phyloP scores from a whole-genome alignment of 805 yeast genomes.

The Saturnispora sekii region DNA sequence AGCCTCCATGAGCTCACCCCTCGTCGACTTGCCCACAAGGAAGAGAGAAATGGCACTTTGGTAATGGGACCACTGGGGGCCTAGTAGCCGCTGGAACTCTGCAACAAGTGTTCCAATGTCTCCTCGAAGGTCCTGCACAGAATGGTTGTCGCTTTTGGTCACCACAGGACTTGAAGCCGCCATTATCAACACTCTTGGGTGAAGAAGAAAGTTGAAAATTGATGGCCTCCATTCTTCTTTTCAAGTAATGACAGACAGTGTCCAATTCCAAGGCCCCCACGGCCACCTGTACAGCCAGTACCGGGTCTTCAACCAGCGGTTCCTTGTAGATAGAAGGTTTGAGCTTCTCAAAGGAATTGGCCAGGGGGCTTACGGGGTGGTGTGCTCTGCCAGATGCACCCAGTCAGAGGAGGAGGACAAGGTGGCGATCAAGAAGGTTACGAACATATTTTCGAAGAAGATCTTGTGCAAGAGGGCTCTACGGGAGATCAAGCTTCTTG shows the following conservation, averaged over 20 bases:
- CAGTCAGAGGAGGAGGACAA: constrained; percentile 65
- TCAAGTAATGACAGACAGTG: constrained; percentile 2
- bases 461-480: constrained; percentile 86
- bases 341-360: constrained; percentile 89
- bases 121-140: constrained; percentile 18
- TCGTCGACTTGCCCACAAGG: constrained; percentile 67
- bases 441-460: constrained; percentile 86
- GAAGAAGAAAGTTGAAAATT: no score
- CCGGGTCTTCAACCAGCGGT: constrained; percentile 78
- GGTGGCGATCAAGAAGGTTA: constrained; percentile 93
- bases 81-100: constrained; percentile 64
- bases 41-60: constrained; percentile 71
- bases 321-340: constrained; percentile 81
- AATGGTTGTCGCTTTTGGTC: no score
- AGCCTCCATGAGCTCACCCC: constrained; percentile 57
- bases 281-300: constrained; percentile 25
- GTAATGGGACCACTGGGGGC: constrained; percentile 78
- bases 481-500: constrained; percentile 79
- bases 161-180: no score
- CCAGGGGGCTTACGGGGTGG: constrained; percentile 97
- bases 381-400: constrained; percentile 82
- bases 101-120: constrained; percentile 60
- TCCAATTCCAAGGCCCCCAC: not conserved
- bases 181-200: no score
- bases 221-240: not conserved